Conservation (phyloP, 768 basidiomycete genomes). For the Pulveroboletus sp. region DNA sequence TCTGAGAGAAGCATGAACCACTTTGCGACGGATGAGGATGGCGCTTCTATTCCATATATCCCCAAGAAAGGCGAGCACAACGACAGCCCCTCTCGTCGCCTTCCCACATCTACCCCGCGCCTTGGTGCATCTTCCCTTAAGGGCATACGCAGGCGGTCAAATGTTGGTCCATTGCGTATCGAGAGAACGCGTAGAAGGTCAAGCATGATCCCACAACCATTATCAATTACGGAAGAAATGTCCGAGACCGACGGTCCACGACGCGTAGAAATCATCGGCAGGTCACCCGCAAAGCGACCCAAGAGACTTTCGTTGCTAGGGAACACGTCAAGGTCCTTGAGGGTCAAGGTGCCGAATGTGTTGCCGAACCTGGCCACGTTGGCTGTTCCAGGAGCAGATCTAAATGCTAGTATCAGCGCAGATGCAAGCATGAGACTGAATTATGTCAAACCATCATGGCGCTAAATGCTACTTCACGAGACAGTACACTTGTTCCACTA, state of each 20-base stretch:
- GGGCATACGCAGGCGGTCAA: conserved; percentile 56
- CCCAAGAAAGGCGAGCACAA: conserved; percentile 34
- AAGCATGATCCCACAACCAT: conserved; percentile 73
- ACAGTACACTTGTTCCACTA: conserved; percentile 4
- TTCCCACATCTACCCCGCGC: conserved; percentile 42
- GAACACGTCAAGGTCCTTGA: conserved; percentile 33
- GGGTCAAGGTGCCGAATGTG: conserved; percentile 30
- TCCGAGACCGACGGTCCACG: conserved; percentile 32
- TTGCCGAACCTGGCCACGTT: conserved; percentile 29
- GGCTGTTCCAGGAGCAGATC: conserved; percentile 35
- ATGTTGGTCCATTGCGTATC: conserved; percentile 67
- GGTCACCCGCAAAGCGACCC: conserved; percentile 56
- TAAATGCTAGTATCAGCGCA: conserved; percentile 38
- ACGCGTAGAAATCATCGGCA: conserved; percentile 37
- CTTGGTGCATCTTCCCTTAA: conserved; percentile 33
- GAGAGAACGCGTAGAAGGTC: conserved; percentile 74
- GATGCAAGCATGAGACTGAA: conserved; percentile 46
- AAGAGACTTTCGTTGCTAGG: conserved; percentile 55
- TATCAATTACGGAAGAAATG: conserved; percentile 39
- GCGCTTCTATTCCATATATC: conserved; percentile 22
- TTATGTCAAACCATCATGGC: conserved; percentile 52
- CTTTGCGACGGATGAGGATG: conserved; percentile 23
- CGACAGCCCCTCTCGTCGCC: conserved; percentile 48
- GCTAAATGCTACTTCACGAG: conserved; percentile 32
- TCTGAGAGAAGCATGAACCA: conserved; percentile 67